A percentile compares a stretch with the other conserved stretches of the same genome.
phyloP scores from a whole-genome alignment of 1,284 basidiomycete genomes.

The Boletus albobrunnescens region DNA sequence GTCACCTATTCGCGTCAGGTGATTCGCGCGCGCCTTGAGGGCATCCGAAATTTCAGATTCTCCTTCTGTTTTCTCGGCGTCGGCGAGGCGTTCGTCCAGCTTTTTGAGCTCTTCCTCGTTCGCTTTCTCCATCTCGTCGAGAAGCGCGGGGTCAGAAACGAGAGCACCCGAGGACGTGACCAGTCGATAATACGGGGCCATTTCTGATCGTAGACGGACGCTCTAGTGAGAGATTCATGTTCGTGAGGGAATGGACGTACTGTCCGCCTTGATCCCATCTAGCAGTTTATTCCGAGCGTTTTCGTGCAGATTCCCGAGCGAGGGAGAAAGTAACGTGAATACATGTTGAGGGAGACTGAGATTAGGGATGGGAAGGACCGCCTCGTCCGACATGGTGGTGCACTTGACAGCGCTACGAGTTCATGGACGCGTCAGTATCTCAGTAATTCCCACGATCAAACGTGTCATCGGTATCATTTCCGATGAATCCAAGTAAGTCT shows the following conservation, averaged over 20 bases:
- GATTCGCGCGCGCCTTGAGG: conserved; percentile 77
- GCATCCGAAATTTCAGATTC: conserved; percentile 92
- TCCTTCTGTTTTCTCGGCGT: conserved; percentile 88
- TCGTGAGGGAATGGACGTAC: conserved; percentile 43
- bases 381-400: conserved; percentile 73
- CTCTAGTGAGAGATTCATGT: background rate
- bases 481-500: no score
- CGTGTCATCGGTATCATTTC: no score
- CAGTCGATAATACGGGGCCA: conserved; percentile 76
- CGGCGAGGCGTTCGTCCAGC: conserved; percentile 76
- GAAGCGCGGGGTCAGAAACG: conserved; percentile 53
- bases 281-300: conserved; percentile 65
- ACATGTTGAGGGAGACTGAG: conserved; percentile 74
- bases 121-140: conserved; percentile 67
- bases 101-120: conserved; percentile 77
- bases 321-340: conserved; percentile 66
- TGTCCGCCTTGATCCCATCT: conserved; percentile 80
- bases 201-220: conserved; percentile 46
- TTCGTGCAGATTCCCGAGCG: conserved; percentile 61
- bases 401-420: background rate
- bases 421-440: conserved; percentile 8
- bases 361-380: conserved; percentile 82
- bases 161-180: conserved; percentile 50
- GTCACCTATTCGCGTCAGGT: conserved; percentile 88
- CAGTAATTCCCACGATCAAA: conserved; percentile 6